phyloP scores from a whole-genome alignment of 1,139 yeast genomes.

The Yamadazyma mexicana region DNA sequence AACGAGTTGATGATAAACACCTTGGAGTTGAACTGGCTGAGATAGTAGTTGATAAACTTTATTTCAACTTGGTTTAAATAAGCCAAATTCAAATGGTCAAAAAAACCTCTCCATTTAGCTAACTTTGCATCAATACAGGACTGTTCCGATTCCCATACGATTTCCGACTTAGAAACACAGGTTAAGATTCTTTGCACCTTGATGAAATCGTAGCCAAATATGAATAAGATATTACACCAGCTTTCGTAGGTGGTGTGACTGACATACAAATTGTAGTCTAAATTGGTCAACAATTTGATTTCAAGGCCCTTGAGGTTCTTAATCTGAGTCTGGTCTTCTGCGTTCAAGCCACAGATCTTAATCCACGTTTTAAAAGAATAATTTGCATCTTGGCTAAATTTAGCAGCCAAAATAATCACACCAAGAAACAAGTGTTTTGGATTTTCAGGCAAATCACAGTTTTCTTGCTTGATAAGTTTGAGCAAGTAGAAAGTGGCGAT shows the following conservation, averaged over 20 bases:
- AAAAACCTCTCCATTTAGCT: constrained; percentile 33
- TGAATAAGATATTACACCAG: constrained; percentile 51
- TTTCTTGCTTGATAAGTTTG: constrained; percentile 34
- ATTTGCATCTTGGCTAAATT: constrained; percentile 72
- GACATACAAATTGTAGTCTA: constrained; percentile 59
- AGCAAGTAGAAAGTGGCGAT: constrained; percentile 64
- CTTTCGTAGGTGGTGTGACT: constrained; percentile 51
- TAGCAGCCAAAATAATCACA: constrained; percentile 66
- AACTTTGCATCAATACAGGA: constrained; percentile 23
- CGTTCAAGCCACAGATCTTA: constrained; percentile 61
- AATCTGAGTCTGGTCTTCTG: constrained; percentile 23
- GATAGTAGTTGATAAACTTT: constrained; percentile 32
- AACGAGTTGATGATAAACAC: constrained; percentile 22
- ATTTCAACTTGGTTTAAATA: constrained; percentile 24
- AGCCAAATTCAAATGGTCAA: constrained; percentile 20
- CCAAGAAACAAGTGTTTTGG: constrained; percentile 69
- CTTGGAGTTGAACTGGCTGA: constrained; percentile 36
- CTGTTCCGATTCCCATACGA: constrained; percentile 31
- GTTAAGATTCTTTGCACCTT: constrained; percentile 24
- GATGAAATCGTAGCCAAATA: constrained; percentile 48
- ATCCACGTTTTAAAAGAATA: constrained; percentile 75
- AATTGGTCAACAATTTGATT: constrained; percentile 48
- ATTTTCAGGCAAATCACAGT: constrained; percentile 32
- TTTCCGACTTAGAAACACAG: constrained; percentile 19
- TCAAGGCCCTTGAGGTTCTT: constrained; percentile 55